phyloP scores from a whole-genome alignment of 1,284 basidiomycete species.

The Heterobasidion annosum region DNA sequence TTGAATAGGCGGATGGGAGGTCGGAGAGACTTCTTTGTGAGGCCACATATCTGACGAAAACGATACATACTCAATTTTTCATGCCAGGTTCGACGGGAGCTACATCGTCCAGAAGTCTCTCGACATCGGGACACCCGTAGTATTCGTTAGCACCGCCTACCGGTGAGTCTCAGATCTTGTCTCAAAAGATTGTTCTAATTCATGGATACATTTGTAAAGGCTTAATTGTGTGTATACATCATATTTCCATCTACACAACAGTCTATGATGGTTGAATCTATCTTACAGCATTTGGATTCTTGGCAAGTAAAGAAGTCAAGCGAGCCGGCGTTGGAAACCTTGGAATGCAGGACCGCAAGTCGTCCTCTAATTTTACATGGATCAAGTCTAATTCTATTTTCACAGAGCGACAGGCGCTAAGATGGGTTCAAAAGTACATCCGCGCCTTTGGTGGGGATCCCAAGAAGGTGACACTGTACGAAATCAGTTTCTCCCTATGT shows the following conservation, averaged over 20 bases:
- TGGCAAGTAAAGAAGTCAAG: conserved; percentile 38
- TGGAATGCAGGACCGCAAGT: conserved; percentile 5
- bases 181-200: not conserved
- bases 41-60: not conserved
- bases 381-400: not conserved
- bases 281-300: conserved; percentile 34
- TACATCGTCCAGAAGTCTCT: conserved; percentile 17
- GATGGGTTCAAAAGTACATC: not conserved
- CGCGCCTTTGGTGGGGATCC: not conserved
- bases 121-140: conserved; percentile 16
- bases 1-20: conserved; percentile 12
- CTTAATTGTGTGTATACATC: not conserved
- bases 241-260: not conserved
- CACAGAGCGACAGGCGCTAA: conserved; percentile 12
- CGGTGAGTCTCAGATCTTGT: conserved; percentile 11
- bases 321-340: conserved; percentile 10
- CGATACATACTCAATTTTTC: not conserved
- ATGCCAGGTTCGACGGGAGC: conserved; percentile 9
- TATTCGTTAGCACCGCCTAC: conserved; percentile 27
- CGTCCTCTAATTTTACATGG: not conserved
- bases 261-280: not conserved
- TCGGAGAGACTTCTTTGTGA: conserved; percentile 12
- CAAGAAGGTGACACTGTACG: not conserved
- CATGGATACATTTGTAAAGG: too few relatives aligned
- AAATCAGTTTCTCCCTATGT: not conserved